phyloP scores from a whole-genome alignment of 2,329 filamentous ascomycete genomes.

The Monosporascus sp. region DNA sequence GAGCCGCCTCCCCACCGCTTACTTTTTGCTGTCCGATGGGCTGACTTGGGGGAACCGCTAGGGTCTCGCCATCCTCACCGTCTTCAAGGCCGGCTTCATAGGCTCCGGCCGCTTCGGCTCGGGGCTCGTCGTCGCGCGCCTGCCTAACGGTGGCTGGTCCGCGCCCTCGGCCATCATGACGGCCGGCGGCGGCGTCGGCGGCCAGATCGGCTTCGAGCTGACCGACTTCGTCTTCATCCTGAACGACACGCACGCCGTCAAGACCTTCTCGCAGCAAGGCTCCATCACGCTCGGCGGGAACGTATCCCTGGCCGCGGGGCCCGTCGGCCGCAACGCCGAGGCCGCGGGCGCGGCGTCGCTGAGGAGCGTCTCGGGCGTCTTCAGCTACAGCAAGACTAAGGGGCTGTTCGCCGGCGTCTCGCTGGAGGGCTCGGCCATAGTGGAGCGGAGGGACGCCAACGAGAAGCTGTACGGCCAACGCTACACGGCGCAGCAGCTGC shows the following conservation, averaged over 20 bases:
- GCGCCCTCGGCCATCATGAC: conserved; percentile 78
- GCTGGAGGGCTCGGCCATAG: conserved; percentile 85
- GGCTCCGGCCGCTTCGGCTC: conserved; percentile 78
- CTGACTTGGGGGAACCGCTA: conserved; percentile 21
- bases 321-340: conserved; percentile 90
- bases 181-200: conserved; percentile 75
- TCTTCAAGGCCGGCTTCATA: conserved; percentile 82
- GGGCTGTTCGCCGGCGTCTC: conserved; percentile 94
- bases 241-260: conserved; percentile 84
- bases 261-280: conserved; percentile 88
- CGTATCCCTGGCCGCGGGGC: conserved; percentile 90
- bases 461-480: conserved; percentile 88
- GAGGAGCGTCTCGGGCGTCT: conserved; percentile 84
- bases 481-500: conserved; percentile 74
- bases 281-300: conserved; percentile 92
- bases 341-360: conserved; percentile 90
- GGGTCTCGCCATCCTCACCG: conserved; percentile 80
- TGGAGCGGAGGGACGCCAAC: conserved; percentile 94
- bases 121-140: conserved; percentile 73
- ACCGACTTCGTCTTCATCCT: conserved; percentile 98
- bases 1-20: conserved; percentile 5
- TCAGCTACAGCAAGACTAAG: conserved; percentile 97
- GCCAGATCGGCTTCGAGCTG: conserved; percentile 81
- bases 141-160: conserved; percentile 74
- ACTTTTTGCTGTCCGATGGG: conserved; percentile 2